A percentile compares a stretch with the other conserved stretches of the same genome.
Evolutionary conservation across 2,329 filamentous ascomycete species (phyloP).

Genomic region (Sarocladiaceae sp.): DNA sequence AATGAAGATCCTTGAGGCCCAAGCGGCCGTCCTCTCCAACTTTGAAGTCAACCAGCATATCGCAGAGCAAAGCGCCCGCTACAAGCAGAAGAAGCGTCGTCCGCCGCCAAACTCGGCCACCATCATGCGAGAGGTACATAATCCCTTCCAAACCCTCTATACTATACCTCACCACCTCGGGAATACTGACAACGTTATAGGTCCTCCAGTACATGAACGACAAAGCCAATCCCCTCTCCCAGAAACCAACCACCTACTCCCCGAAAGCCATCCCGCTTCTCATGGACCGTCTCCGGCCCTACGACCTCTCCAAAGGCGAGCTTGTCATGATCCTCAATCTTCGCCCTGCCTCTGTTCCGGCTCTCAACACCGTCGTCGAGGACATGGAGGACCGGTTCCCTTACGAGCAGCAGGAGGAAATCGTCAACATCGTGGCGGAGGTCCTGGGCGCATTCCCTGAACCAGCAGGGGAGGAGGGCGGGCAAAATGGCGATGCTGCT

Average conservation of each 20-base stretch:
- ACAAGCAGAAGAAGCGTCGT: slow-evolving; percentile 41
- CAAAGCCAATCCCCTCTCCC: slow-evolving; percentile 48
- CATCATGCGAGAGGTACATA: slow-evolving; percentile 56
- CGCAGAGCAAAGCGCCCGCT: slow-evolving; percentile 43
- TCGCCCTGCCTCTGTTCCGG: slow-evolving; percentile 49
- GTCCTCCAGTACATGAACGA: slow-evolving; percentile 55
- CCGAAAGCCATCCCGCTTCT: slow-evolving; percentile 46
- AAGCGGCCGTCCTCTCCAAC: slow-evolving; percentile 64
- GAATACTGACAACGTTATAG: slow-evolving; percentile 27
- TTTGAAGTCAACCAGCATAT: slow-evolving; percentile 67
- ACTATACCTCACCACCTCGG: neutral
- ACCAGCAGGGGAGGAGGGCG: slow-evolving; percentile 21
- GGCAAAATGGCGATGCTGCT: slow-evolving; percentile 15
- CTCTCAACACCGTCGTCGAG: slow-evolving; percentile 58
- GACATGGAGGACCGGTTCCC: slow-evolving; percentile 56
- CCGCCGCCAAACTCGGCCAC: slow-evolving; percentile 54
- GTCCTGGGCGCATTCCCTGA: slow-evolving; percentile 48
- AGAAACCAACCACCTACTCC: slow-evolving; percentile 47
- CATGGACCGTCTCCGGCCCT: slow-evolving; percentile 47
- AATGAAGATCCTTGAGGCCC: slow-evolving; percentile 67
- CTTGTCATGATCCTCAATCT: slow-evolving; percentile 63
- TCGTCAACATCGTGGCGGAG: slow-evolving; percentile 49
- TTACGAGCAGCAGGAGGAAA: slow-evolving; percentile 51
- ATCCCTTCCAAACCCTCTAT: neutral
- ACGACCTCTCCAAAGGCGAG: slow-evolving; percentile 61